These are phyloP conservation scores for Sarocladium kiliense DNA, from an alignment of 2,329 filamentous ascomycete genomes.

Conservation along the genomic window DNA sequence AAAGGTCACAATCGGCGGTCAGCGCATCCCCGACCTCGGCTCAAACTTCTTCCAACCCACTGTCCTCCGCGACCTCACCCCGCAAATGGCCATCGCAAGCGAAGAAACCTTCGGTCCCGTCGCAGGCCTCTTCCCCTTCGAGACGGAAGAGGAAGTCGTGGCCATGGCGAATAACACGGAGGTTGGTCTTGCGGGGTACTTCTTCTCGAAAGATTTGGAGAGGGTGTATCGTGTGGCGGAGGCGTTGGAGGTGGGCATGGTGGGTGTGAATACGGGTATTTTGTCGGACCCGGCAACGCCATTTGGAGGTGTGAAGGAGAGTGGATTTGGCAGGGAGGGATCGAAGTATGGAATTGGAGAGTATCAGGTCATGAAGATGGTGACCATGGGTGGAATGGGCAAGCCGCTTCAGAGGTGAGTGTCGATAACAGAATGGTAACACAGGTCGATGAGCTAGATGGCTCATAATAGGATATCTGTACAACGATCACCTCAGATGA, in stretches of 20 bases:
- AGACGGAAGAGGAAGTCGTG: conserved; percentile 84
- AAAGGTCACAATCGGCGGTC: conserved; percentile 69
- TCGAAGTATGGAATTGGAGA: conserved; percentile 73
- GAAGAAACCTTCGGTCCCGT: conserved; percentile 98
- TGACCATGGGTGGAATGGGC: conserved; percentile 48
- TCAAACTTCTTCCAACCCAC: conserved; percentile 87
- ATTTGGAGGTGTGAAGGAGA: conserved; percentile 80
- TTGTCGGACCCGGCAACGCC: conserved; percentile 53
- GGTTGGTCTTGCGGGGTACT: conserved; percentile 90
- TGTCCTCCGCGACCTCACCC: conserved; percentile 79
- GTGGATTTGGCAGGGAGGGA: conserved; percentile 75
- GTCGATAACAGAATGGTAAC: neutral
- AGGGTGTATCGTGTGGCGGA: conserved; percentile 59
- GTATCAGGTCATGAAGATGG: conserved; percentile 68
- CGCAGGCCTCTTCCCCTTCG: conserved; percentile 82
- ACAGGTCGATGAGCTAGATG: no score
- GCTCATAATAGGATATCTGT: no score
- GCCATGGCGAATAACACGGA: conserved; percentile 74
- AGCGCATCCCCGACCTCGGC: conserved; percentile 68
- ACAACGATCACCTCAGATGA: no score
- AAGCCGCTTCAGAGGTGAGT: conserved; percentile 45
- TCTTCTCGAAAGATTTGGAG: conserved; percentile 67
- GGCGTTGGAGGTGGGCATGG: conserved; percentile 78
- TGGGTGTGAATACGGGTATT: conserved; percentile 74
- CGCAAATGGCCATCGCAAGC: conserved; percentile 74